Evolutionary conservation across 2,329 filamentous ascomycete species (phyloP).

Genomic region (Penicillium sp.): DNA sequence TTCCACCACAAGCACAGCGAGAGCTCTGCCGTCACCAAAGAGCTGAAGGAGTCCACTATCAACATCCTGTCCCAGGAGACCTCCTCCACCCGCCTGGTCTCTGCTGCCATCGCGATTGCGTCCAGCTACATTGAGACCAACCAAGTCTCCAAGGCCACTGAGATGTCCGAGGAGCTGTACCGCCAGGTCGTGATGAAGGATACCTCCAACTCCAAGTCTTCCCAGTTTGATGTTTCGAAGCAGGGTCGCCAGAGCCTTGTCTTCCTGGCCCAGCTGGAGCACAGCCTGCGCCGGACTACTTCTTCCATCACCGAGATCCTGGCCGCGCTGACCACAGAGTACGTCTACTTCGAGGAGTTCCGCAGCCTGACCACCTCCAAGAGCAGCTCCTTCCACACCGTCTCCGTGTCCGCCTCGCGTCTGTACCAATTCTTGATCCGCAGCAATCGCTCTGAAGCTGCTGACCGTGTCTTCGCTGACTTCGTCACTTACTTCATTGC

Average conservation of each 20-base stretch:
- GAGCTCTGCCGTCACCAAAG: constrained; percentile 31
- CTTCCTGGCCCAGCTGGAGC: constrained; percentile 53
- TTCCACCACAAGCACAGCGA: constrained; percentile 42
- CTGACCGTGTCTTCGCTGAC: constrained; percentile 35
- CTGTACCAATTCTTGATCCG: constrained; percentile 37
- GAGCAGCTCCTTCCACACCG: constrained; percentile 40
- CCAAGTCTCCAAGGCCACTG: constrained; percentile 37
- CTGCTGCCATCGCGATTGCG: constrained; percentile 43
- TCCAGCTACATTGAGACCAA: constrained; percentile 40
- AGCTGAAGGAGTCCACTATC: constrained; percentile 40
- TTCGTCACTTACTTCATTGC: constrained; percentile 38
- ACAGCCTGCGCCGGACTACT: constrained; percentile 38
- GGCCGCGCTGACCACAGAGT: constrained; percentile 49
- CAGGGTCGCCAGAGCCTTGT: constrained; percentile 43
- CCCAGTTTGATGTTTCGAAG: constrained; percentile 38
- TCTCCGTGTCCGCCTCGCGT: constrained; percentile 40
- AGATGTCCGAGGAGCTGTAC: constrained; percentile 44
- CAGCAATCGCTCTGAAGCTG: constrained; percentile 28
- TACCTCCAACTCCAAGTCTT: constrained; percentile 28
- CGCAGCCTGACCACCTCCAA: constrained; percentile 43
- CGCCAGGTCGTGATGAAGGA: constrained; percentile 46
- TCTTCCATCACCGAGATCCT: constrained; percentile 48
- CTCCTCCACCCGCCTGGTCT: constrained; percentile 32
- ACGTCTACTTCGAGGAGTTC: constrained; percentile 47
- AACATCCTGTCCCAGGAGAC: constrained; percentile 41